Conservation (phyloP, 352 stramenopile species). For the Phytophthora palmivora region DNA sequence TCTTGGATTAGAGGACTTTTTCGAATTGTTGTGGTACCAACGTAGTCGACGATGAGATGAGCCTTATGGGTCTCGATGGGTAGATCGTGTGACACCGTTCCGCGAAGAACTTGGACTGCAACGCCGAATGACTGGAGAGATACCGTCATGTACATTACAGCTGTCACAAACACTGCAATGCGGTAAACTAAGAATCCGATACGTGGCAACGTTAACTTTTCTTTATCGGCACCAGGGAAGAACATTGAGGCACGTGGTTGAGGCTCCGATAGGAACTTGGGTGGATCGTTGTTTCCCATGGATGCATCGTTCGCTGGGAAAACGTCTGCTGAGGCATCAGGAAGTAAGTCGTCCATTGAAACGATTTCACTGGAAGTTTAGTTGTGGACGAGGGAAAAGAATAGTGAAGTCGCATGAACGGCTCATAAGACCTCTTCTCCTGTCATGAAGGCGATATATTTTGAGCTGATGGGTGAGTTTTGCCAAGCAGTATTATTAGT, state of each 20-base stretch:
- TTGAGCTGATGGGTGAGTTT: not conserved
- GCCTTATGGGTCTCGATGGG: conserved; percentile 17
- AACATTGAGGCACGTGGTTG: conserved; percentile 3
- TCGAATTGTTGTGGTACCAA: conserved; percentile 31
- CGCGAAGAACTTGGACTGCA: conserved; percentile 22
- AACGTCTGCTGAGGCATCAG: not conserved
- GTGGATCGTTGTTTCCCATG: not conserved
- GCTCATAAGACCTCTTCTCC: not conserved
- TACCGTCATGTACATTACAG: conserved; percentile 30
- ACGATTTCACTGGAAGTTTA: conserved; percentile 4
- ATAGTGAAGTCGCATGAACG: not conserved
- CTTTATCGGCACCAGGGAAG: not conserved
- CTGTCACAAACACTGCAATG: conserved; percentile 20
- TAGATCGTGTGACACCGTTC: conserved; percentile 26
- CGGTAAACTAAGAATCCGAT: conserved; percentile 32
- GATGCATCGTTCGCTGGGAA: conserved; percentile 9
- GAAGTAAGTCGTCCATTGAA: conserved; percentile 1
- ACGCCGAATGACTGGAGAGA: conserved; percentile 25
- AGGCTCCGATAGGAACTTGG: not conserved
- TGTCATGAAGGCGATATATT: not conserved
- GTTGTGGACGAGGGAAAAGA: not conserved
- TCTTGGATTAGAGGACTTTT: conserved; percentile 42
- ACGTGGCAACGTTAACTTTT: conserved; percentile 12
- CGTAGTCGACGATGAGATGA: conserved; percentile 38
- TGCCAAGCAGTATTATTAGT: too few species aligned